A percentile compares a stretch with the other conserved stretches of the same genome.
Conservation (phyloP, 805 yeast species). For the Saccharomyces kudriavzevii region DNA sequence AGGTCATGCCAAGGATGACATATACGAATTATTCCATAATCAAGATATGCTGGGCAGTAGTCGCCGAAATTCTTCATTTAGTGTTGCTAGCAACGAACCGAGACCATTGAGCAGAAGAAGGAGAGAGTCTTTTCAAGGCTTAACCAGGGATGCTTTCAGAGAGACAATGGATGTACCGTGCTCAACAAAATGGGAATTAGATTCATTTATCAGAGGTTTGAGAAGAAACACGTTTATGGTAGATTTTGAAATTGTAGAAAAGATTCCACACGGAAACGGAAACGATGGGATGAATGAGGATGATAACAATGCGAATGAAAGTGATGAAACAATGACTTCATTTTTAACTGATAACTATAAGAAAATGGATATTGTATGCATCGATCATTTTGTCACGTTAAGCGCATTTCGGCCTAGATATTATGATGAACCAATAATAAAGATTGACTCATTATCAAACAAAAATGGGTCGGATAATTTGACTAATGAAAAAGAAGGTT, state of each 20-base stretch:
- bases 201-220: constrained; percentile 13
- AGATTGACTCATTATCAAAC: constrained; percentile 10
- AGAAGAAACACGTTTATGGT: constrained; percentile 16
- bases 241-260: constrained; percentile 16
- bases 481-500: background rate
- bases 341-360: constrained; percentile 21
- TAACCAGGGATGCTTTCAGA: constrained; percentile 6
- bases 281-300: background rate
- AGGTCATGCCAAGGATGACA: constrained; percentile 13
- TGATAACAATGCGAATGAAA: background rate
- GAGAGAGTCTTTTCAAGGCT: constrained; percentile 4
- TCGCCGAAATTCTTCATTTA: constrained; percentile 1
- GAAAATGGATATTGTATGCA: constrained; percentile 18
- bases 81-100: constrained; percentile 4
- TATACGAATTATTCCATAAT: constrained; percentile 10
- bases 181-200: constrained; percentile 10
- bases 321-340: constrained; percentile 11
- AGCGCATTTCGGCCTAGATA: constrained; percentile 20
- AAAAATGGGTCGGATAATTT: background rate
- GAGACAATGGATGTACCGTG: constrained; percentile 10
- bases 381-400: constrained; percentile 15
- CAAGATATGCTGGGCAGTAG: constrained; percentile 1
- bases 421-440: constrained; percentile 14
- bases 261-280: constrained; percentile 3
- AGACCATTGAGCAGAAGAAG: constrained; percentile 6